phyloP scores from a whole-genome alignment of 352 stramenopile species.

The Phytophthora vignae region DNA sequence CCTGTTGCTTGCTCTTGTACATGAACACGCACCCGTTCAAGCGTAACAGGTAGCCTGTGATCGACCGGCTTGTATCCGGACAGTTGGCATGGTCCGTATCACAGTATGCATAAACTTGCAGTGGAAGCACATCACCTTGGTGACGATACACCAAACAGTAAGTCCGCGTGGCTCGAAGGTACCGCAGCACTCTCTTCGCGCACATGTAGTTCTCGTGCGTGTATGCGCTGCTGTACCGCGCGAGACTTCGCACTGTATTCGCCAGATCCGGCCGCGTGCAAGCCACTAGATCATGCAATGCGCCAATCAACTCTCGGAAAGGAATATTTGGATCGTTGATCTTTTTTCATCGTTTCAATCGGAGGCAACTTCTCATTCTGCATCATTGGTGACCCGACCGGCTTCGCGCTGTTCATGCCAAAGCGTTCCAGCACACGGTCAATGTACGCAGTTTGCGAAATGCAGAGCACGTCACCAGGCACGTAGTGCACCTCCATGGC shows the following conservation, averaged over 20 bases:
- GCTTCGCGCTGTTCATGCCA: not conserved
- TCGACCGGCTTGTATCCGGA: slow-evolving; percentile 12
- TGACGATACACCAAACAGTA: not conserved
- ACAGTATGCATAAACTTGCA: not conserved
- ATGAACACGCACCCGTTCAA: slow-evolving; percentile 6
- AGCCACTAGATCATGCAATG: not conserved
- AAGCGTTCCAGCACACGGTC: not conserved
- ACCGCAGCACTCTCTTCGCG: not conserved
- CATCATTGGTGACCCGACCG: not conserved
- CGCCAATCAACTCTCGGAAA: not conserved
- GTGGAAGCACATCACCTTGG: not conserved
- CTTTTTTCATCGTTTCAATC: not conserved
- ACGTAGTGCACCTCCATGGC: slow-evolving; percentile 1
- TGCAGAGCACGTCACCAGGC: not conserved
- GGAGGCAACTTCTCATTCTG: slow-evolving; percentile 5
- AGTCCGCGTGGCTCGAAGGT: not conserved
- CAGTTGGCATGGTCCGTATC: slow-evolving; percentile 9
- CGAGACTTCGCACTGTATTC: not conserved
- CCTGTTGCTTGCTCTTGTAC: slow-evolving; percentile 14
- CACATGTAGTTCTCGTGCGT: not conserved
- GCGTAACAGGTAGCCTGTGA: not conserved
- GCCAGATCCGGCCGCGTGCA: not conserved
- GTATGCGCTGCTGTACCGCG: not conserved
- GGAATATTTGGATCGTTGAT: slow-evolving; percentile 5
- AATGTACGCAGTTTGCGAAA: slow-evolving; percentile 14